Percentiles rank a stretch among this genome's conserved stretches.
Conservation (phyloP, 441 rosid species). For the Breynia disticha region DNA sequence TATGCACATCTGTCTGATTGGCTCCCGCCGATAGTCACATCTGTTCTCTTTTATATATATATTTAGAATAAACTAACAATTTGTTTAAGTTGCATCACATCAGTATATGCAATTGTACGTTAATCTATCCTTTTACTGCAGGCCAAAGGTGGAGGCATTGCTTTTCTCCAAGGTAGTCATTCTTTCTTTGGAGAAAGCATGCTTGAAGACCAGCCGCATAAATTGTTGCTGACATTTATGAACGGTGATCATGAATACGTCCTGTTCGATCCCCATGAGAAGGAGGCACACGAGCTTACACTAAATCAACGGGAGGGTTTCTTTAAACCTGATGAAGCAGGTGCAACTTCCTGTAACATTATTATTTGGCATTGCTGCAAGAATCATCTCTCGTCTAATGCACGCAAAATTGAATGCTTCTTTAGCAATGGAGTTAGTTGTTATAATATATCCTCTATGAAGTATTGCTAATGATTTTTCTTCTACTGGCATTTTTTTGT, state of each 20-base stretch:
- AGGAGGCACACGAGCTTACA: conserved; percentile 41
- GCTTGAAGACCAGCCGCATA: conserved; percentile 32
- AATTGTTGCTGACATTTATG: conserved; percentile 49
- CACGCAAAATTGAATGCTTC: too few species aligned
- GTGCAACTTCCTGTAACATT: conserved; percentile 19
- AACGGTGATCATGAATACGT: conserved; percentile 83
- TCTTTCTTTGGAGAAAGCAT: conserved; percentile 22
- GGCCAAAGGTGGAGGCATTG: conserved; percentile 81
- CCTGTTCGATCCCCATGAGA: conserved; percentile 58
- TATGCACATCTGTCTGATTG: background rate
- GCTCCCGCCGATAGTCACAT: background rate
- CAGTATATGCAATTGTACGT: too few species aligned
- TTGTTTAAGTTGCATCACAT: too few species aligned
- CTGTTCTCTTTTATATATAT: background rate
- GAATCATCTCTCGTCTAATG: too few species aligned
- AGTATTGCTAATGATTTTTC: background rate
- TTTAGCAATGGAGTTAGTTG: too few species aligned
- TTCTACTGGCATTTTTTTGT: background rate
- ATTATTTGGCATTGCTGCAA: background rate
- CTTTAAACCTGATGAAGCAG: conserved; percentile 39
- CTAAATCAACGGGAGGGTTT: conserved; percentile 19
- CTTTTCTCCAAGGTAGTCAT: conserved; percentile 41
- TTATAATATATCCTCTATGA: too few species aligned
- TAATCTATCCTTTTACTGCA: conserved; percentile 22
- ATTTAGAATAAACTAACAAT: background rate